Evolutionary conservation across 2,329 filamentous ascomycete genomes (phyloP).

Genomic region (Aspergillus sp.): DNA sequence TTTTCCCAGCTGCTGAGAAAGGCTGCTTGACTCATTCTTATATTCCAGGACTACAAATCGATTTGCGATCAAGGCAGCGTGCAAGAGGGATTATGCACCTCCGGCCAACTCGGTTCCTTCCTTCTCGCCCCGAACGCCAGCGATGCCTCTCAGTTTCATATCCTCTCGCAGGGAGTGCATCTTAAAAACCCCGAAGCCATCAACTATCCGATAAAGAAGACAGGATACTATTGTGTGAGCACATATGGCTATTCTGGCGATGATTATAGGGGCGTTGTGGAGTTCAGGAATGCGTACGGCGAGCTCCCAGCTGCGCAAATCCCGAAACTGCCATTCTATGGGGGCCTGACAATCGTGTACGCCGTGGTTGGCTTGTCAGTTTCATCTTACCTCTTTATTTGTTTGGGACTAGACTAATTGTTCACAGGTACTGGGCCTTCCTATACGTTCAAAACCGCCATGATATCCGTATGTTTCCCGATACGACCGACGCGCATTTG

Average conservation of each 20-base stretch:
- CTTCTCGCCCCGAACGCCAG: slow-evolving; percentile 76
- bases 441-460: slow-evolving; percentile 91
- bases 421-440: slow-evolving; percentile 80
- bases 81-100: slow-evolving; percentile 68
- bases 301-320: slow-evolving; percentile 95
- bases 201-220: slow-evolving; percentile 82
- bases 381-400: neutral
- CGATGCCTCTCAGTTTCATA: slow-evolving; percentile 66
- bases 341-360: slow-evolving; percentile 89
- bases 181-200: slow-evolving; percentile 70
- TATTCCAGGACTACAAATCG: slow-evolving; percentile 54
- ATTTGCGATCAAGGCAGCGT: slow-evolving; percentile 78
- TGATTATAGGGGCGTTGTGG: slow-evolving; percentile 77
- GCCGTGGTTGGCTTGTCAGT: slow-evolving; percentile 73
- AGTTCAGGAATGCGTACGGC: slow-evolving; percentile 94
- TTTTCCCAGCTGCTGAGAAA: neutral
- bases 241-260: slow-evolving; percentile 68
- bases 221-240: slow-evolving; percentile 93
- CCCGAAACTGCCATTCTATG: slow-evolving; percentile 95
- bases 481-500: neutral
- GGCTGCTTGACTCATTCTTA: slow-evolving; percentile 31
- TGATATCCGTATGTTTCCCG: slow-evolving; percentile 69
- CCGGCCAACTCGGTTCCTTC: slow-evolving; percentile 78
- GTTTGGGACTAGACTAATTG: slow-evolving; percentile 19
- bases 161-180: slow-evolving; percentile 78